Base-by-base conservation (phyloP, 495 filamentous ascomycete species). In the Aspergillus cristatus region DNA sequence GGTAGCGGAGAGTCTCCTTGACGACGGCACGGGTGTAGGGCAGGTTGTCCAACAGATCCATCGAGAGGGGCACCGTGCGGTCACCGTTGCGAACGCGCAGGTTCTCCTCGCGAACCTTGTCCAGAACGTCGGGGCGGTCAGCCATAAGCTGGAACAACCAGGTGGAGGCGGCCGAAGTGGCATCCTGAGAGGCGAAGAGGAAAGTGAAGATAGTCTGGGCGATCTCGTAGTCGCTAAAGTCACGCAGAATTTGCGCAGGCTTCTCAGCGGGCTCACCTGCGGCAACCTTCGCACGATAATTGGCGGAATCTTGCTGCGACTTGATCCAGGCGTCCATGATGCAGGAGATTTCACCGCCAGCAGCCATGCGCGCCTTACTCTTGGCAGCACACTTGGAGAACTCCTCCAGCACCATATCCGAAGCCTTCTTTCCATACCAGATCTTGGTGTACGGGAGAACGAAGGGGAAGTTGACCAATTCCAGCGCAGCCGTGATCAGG, bases 401-500 rank as follows among this genome's bases (percentile, higher is more conserved):
- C 57, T 94, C 87, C 2, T 74, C 76, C 40, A 97, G 69, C 16
- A 96, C 87, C 79, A 90, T 89, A 48, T 90, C 83, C 28, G 91
- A 79, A 13, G 90, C 86, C 64, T 86, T 91, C 75, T 97, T 94
- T 44, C 91, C 91, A 57, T 94, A 94, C 86, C 88, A 98, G 7
- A 86, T 84, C 72, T 84, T 89, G 48, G 91, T 95, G 72, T 75
- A 98, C 32, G 91, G 91, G 35, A 98, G 64, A 60, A 97, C 96
- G 66, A 98, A 82, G 25, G 91, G 91, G 73, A 98, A 97, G 68
- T 97, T 97, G 62, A 98, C 91, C 28, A 98, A 75, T 56, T 98
- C 91, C 41, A 98, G 76, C 6, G 91, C 91, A 32, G 84, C 93
- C 12, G 91, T 98, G 53, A 97, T 93, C 48, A 85, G 73, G 61